These are phyloP conservation scores for Mentha longifolia DNA, from an alignment of 257 asterid genomes.

Conservation along the genomic window DNA sequence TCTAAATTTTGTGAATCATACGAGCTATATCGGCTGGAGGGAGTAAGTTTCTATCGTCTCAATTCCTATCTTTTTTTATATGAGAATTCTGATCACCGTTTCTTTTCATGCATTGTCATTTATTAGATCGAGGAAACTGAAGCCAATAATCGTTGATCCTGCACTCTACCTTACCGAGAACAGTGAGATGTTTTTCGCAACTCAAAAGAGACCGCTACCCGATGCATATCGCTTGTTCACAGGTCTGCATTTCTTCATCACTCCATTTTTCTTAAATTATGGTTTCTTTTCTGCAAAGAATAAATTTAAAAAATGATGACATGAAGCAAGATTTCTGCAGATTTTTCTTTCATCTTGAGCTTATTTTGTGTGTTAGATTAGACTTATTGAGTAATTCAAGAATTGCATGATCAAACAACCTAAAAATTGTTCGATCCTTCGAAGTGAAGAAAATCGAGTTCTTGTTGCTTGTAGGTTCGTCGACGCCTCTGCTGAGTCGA, in stretches of 20 bases:
- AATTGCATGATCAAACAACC: no score
- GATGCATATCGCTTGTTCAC: conserved; percentile 78
- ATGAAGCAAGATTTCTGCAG: conserved; percentile 2
- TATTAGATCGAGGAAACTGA: conserved; percentile 73
- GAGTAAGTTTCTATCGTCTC: conserved; percentile 59
- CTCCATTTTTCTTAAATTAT: conserved; percentile 3
- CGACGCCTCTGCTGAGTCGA: conserved; percentile 70
- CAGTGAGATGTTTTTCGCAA: conserved; percentile 74
- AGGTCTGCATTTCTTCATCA: conserved; percentile 47
- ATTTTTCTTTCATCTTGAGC: not conserved
- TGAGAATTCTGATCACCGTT: conserved; percentile 4
- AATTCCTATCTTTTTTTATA: not conserved
- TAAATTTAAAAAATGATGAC: not conserved
- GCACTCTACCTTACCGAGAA: conserved; percentile 71
- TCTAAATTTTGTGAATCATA: conserved; percentile 87
- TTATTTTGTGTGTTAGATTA: not conserved
- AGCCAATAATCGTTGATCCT: conserved; percentile 90
- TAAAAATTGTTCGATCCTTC: no score
- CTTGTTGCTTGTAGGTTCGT: conserved; percentile 60
- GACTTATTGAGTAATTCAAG: no score
- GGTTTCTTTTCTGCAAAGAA: not conserved
- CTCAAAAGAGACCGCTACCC: conserved; percentile 82
- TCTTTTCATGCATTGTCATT: conserved; percentile 10
- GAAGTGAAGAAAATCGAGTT: not conserved
- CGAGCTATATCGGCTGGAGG: conserved; percentile 97